Evolutionary conservation across 1,284 basidiomycete genomes (phyloP).

Genomic region (Inonotus obliquus): DNA sequence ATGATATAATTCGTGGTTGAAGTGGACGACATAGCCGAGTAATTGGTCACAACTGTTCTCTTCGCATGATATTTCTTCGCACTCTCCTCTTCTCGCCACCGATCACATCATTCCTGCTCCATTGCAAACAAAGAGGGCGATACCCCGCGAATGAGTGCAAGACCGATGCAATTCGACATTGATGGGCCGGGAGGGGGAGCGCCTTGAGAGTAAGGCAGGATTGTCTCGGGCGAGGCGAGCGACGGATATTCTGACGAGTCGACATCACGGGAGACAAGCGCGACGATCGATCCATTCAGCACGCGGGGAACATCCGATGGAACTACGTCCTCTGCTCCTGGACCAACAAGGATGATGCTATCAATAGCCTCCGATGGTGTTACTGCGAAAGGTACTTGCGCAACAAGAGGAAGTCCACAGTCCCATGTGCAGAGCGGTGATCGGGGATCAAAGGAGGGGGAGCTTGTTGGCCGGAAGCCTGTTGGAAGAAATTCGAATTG

Average conservation of each 20-base stretch:
- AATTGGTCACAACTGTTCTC: conserved; percentile 53
- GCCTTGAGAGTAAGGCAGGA: conserved; percentile 55
- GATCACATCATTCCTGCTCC: conserved; percentile 61
- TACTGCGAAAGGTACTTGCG: conserved; percentile 65
- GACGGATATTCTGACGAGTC: conserved; percentile 32
- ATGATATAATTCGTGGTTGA: too few species aligned
- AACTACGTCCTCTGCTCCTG: conserved; percentile 72
- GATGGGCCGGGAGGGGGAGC: conserved; percentile 47
- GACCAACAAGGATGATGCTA: conserved; percentile 58
- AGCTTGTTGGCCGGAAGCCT: conserved; percentile 10
- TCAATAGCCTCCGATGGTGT: conserved; percentile 51
- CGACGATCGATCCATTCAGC: conserved; percentile 81
- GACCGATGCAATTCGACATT: conserved; percentile 58
- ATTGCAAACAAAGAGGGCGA: conserved; percentile 43
- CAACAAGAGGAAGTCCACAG: conserved; percentile 63
- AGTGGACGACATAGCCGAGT: background rate
- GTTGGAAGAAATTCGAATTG: background rate
- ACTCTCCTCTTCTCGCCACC: conserved; percentile 71
- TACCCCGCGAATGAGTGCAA: conserved; percentile 70
- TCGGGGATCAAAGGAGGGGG: conserved; percentile 28
- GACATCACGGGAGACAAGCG: conserved; percentile 50
- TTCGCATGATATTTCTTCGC: conserved; percentile 86
- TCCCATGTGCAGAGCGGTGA: conserved; percentile 49
- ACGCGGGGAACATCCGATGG: conserved; percentile 62
- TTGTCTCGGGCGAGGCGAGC: background rate